These are phyloP conservation scores for Aspergillus felis DNA, from an alignment of 2,329 filamentous ascomycete genomes.

Conservation along the genomic window DNA sequence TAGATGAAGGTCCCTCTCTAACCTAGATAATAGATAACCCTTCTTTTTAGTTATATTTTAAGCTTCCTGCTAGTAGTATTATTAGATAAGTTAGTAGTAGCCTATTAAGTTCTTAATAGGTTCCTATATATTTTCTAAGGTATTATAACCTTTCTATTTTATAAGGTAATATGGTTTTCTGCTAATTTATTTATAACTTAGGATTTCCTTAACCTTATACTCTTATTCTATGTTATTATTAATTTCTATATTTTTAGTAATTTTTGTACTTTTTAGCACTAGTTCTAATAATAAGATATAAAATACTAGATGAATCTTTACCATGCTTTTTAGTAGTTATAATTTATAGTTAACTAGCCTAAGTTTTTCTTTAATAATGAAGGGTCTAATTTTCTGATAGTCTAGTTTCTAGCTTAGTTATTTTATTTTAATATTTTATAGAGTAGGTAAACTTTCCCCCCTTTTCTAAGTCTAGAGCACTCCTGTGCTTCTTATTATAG, in stretches of 20 bases:
- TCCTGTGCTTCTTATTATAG: not conserved
- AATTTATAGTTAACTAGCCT: not conserved
- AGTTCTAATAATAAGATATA: not conserved
- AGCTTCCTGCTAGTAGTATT: no score
- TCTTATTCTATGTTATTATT: not conserved
- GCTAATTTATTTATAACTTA: not conserved
- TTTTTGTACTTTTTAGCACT: not conserved
- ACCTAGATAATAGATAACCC: no score
- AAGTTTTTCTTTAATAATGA: conserved; percentile 1
- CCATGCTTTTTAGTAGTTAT: not conserved
- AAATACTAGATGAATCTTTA: not conserved
- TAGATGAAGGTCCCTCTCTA: no score
- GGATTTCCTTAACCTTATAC: not conserved
- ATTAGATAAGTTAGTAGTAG: not conserved
- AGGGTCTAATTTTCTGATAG: not conserved
- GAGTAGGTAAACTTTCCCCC: not conserved
- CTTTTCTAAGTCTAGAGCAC: not conserved
- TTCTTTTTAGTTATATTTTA: no score
- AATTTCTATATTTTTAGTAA: not conserved
- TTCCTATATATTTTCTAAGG: conserved; percentile 6
- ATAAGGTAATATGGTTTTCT: not conserved
- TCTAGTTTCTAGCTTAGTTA: conserved; percentile 1
- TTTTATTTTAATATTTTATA: conserved; percentile 2
- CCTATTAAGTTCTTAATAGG: conserved; percentile 5
- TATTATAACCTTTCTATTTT: not conserved